A percentile compares a stretch with the other conserved stretches of the same genome.
These are phyloP conservation scores for Lepiota brunneoincarnata DNA, from an alignment of 768 basidiomycete species.

Conservation along the genomic window DNA sequence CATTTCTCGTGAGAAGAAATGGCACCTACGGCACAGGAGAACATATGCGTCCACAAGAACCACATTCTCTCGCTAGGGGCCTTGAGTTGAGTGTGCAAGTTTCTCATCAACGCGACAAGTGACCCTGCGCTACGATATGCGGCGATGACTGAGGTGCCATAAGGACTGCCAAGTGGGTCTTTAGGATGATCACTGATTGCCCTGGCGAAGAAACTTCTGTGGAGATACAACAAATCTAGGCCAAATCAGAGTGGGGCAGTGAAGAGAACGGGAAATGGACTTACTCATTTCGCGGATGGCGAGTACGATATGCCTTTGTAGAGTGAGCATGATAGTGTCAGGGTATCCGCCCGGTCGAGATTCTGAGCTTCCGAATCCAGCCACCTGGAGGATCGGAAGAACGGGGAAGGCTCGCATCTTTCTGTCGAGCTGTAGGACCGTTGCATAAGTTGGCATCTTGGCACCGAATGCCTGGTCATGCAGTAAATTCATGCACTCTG, in stretches of 20 bases:
- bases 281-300: slow-evolving; percentile 68
- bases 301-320: slow-evolving; percentile 67
- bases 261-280: slow-evolving; percentile 23
- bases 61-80: slow-evolving; percentile 64
- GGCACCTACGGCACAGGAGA: slow-evolving; percentile 61
- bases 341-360: slow-evolving; percentile 41
- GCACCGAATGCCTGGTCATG: slow-evolving; percentile 74
- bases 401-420: slow-evolving; percentile 69
- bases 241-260: slow-evolving; percentile 7
- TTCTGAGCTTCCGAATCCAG: slow-evolving; percentile 60
- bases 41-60: slow-evolving; percentile 61
- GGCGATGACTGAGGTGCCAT: slow-evolving; percentile 71
- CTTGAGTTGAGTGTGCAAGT: slow-evolving; percentile 61
- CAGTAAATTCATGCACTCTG: slow-evolving; percentile 66
- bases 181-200: slow-evolving; percentile 73
- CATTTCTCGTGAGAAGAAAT: slow-evolving; percentile 5
- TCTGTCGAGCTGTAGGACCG: slow-evolving; percentile 64
- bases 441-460: slow-evolving; percentile 64
- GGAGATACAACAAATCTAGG: slow-evolving; percentile 65
- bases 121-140: slow-evolving; percentile 74
- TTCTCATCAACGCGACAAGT: slow-evolving; percentile 67
- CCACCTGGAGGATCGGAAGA: slow-evolving; percentile 62
- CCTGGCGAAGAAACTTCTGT: slow-evolving; percentile 71
- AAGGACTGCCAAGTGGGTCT: slow-evolving; percentile 70
- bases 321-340: slow-evolving; percentile 50